These are phyloP conservation scores for Colletotrichum somersetense DNA, from an alignment of 2,329 filamentous ascomycete genomes.

Conservation along the genomic window DNA sequence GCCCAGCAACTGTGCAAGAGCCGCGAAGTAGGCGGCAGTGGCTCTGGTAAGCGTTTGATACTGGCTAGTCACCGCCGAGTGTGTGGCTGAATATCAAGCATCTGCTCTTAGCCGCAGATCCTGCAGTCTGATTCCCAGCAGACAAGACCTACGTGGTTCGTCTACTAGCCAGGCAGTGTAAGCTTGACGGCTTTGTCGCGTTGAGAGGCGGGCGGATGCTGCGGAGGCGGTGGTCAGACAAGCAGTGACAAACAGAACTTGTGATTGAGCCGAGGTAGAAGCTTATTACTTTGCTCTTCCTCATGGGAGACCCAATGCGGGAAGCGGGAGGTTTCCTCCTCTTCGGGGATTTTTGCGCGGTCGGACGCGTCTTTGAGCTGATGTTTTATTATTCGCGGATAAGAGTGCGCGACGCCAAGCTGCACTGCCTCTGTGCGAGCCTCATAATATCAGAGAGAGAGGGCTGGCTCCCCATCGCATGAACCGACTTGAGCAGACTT, in stretches of 20 bases:
- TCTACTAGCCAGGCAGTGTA: not conserved
- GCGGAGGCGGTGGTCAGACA: not conserved
- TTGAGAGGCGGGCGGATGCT: not conserved
- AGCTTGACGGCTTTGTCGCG: not conserved
- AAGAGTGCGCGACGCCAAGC: not conserved
- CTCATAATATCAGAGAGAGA: slow-evolving; percentile 6
- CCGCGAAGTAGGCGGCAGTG: not conserved
- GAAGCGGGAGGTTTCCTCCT: not conserved
- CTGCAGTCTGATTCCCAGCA: slow-evolving; percentile 17
- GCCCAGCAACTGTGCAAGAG: not conserved
- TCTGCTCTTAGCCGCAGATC: slow-evolving; percentile 30
- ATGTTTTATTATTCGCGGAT: not conserved
- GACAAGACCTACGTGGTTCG: not conserved
- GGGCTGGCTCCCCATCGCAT: slow-evolving; percentile 4
- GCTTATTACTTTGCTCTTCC: not conserved
- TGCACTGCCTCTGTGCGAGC: slow-evolving; percentile 12
- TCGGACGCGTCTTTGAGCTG: slow-evolving; percentile 31
- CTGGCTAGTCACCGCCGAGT: slow-evolving; percentile 11
- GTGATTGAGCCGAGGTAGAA: not conserved
- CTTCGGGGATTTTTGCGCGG: not conserved
- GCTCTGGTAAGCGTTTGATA: not conserved
- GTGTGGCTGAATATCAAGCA: slow-evolving; percentile 29
- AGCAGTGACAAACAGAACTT: not conserved
- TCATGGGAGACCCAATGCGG: too few species aligned
- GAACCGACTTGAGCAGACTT: not conserved